These are phyloP conservation scores for Phytophthora pluvialis DNA, from an alignment of 352 stramenopile genomes.

Conservation along the genomic window DNA sequence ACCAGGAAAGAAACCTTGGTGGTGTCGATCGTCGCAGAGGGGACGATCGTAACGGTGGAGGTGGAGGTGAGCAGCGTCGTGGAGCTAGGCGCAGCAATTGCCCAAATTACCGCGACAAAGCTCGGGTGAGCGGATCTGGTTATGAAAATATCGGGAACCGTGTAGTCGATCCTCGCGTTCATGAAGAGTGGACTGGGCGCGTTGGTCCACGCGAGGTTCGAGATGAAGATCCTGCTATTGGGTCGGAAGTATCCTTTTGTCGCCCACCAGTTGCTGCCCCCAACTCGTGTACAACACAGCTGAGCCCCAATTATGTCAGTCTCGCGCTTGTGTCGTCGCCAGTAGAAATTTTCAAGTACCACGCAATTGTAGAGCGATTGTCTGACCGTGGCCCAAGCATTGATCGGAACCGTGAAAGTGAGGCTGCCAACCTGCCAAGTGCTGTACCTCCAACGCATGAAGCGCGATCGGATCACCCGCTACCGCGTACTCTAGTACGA, in stretches of 20 bases:
- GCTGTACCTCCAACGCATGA: conserved; percentile 17
- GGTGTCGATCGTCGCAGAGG: conserved; percentile 29
- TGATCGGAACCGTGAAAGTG: neutral
- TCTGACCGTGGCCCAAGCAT: conserved; percentile 14
- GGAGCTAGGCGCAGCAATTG: neutral
- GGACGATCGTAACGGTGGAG: conserved; percentile 21
- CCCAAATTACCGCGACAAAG: conserved; percentile 8
- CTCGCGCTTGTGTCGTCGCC: conserved; percentile 47
- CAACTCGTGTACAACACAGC: conserved; percentile 34
- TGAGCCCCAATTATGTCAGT: conserved; percentile 69
- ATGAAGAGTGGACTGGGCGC: conserved; percentile 52
- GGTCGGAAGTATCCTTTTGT: conserved; percentile 45
- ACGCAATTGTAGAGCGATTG: conserved; percentile 55
- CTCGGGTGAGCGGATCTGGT: conserved; percentile 26
- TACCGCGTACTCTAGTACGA: conserved; percentile 49
- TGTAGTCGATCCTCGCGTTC: conserved; percentile 49
- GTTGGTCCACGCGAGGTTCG: conserved; percentile 33
- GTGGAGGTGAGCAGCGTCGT: conserved; percentile 1
- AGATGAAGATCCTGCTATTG: conserved; percentile 36
- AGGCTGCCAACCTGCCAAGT: conserved; percentile 36
- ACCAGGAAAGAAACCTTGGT: neutral
- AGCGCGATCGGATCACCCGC: conserved; percentile 28
- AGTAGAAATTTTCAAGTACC: conserved; percentile 71
- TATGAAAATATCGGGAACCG: conserved; percentile 59
- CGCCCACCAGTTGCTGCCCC: conserved; percentile 41